Conservation (phyloP, 2,329 filamentous ascomycete species). For the Pseudocercospora vitis region DNA sequence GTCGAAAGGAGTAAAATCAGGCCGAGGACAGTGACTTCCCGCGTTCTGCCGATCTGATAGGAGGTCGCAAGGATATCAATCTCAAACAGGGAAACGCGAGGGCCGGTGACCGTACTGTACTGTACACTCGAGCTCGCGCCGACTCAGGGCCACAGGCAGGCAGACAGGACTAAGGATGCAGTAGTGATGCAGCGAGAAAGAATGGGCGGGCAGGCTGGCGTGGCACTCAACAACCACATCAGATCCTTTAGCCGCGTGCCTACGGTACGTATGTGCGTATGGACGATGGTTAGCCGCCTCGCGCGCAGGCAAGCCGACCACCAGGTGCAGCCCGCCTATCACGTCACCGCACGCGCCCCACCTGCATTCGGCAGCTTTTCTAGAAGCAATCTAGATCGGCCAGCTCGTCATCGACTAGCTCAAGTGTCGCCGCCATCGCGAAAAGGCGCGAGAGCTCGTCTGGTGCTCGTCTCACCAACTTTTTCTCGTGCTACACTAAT, state of each 20-base stretch:
- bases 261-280: no score
- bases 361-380: slow-evolving; percentile 7
- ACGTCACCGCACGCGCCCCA: neutral
- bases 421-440: neutral
- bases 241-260: neutral
- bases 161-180: no score
- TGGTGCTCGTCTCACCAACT: no score
- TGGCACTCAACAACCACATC: neutral
- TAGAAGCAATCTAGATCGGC: slow-evolving; percentile 8
- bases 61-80: neutral
- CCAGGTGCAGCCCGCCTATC: neutral
- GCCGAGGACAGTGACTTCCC: neutral
- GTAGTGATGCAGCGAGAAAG: no score
- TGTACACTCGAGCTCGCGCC: neutral
- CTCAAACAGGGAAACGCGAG: neutral
- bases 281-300: no score
- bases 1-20: no score
- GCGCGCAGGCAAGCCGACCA: neutral
- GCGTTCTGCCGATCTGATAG: slow-evolving; percentile 3
- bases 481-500: neutral
- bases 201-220: no score
- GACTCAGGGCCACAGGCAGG: no score
- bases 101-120: neutral
- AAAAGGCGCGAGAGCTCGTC: neutral
- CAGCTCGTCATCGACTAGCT: slow-evolving; percentile 10